Base-by-base conservation (phyloP, 2,329 filamentous ascomycete genomes). In the Drechslerella stenobrocha region DNA sequence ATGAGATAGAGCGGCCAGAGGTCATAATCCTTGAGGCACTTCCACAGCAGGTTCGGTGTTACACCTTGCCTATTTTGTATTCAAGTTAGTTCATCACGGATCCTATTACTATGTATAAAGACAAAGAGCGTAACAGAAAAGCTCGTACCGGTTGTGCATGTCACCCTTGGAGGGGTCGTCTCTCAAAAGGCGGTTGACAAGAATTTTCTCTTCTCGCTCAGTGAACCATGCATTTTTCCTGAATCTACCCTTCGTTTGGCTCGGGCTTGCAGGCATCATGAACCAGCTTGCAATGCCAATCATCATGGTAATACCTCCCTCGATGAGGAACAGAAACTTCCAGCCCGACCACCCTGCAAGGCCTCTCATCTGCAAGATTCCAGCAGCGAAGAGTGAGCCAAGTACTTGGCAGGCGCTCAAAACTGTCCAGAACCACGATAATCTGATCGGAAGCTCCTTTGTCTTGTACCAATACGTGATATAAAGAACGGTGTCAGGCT, bases 161-260 rank as follows among this genome's bases (percentile, higher is more conserved):
- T 67, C 61, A 11, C 78, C 81, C 74, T 82, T 83, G 32, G 80
- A 80, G 0, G 81, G 80, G 70, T 82, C 81, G 47, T 82, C 81
- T 30, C 81, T 78, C 9, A 82, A 75, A 8, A 82, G 75, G 1
- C 80, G 78, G 70, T 85, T 86, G 35, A 86, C 82, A 1, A 86
- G 79, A 60, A 87, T 85, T 20, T 77, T 77, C 60, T 84, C 81
- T 70, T 86, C 83, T 13, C 80, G 79, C 44, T 84, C 81, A 2
- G 73, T 81, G 73, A 86, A 87, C 84, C 84, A 87, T 0, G 81
- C 80, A 1, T 80, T 79, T 64, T 74, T 74, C 8, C 74, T 70
- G 46, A 70, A 70, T 70, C 72, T 72, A 46, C 69, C 73, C 5
- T 73, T 70, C 1, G 75, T 76, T 46, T 75, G 73, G 23, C 83